Conservation (phyloP, 75 land plant genomes). For the Azolla pinnata region DNA sequence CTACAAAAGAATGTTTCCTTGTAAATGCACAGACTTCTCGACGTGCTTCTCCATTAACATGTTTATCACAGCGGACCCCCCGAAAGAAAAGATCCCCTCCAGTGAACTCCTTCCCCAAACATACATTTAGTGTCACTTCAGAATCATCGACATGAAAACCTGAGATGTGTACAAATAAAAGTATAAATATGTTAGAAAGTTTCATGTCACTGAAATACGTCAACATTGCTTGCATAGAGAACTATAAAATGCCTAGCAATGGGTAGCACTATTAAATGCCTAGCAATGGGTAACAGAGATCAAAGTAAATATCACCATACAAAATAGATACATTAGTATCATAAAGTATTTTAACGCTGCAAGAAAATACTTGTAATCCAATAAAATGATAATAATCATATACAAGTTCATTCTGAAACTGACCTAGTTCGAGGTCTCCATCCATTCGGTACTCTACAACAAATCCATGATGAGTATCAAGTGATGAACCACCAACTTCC, state of each 20-base stretch:
- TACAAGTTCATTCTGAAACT: no score
- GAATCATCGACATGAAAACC: constrained; percentile 99
- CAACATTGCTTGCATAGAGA: no score
- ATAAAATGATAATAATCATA: neutral
- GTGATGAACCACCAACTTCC: constrained; percentile 83
- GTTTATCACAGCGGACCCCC: constrained; percentile 93
- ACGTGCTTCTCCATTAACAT: constrained; percentile 80
- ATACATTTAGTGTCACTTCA: constrained; percentile 93
- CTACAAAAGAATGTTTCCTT: no score
- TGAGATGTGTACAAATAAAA: constrained; percentile 14
- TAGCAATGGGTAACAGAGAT: no score
- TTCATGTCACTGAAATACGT: neutral
- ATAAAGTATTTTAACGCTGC: no score
- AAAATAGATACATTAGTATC: no score
- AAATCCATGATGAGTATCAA: constrained; percentile 97
- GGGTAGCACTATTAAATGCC: no score
- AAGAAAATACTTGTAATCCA: no score
- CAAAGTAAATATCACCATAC: no score
- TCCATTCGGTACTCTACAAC: constrained; percentile 90
- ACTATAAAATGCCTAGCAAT: no score
- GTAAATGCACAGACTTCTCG: constrained; percentile 62
- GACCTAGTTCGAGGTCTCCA: constrained; percentile 81
- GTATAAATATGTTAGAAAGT: neutral
- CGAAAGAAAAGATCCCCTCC: constrained; percentile 95
- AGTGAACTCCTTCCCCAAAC: constrained; percentile 82